Percentiles rank a stretch among this genome's conserved stretches.
These are phyloP conservation scores for Polygonum aviculare DNA, from an alignment of 148 eudicot species.

Conservation along the genomic window DNA sequence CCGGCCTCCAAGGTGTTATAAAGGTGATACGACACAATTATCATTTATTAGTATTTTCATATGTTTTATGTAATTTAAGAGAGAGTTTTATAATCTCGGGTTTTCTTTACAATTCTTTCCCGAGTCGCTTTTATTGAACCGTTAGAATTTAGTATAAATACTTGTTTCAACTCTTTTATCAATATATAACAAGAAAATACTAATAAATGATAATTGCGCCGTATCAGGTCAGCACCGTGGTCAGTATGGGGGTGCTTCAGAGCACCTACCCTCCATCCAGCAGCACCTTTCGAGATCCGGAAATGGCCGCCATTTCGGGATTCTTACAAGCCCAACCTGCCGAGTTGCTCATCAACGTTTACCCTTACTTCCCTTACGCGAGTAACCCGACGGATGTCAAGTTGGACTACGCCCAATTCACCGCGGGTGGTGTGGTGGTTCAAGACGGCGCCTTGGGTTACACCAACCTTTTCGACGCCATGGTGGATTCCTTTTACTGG, in stretches of 20 bases:
- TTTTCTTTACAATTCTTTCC: too few species aligned
- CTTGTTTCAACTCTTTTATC: too few species aligned
- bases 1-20: constrained; percentile 14
- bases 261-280: constrained; percentile 46
- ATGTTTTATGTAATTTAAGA: too few species aligned
- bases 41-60: too few species aligned
- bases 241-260: constrained; percentile 25
- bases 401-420: constrained; percentile 39
- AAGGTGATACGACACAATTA: background rate
- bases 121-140: too few species aligned
- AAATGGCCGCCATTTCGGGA: constrained; percentile 10
- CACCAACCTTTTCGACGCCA: constrained; percentile 36
- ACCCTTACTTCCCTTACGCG: constrained; percentile 45
- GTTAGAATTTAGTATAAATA: too few species aligned
- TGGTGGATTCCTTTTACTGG: constrained; percentile 27
- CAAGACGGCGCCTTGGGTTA: constrained; percentile 26
- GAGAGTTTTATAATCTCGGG: too few species aligned
- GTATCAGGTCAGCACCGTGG: constrained; percentile 28
- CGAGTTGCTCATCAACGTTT: constrained; percentile 37
- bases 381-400: constrained; percentile 16
- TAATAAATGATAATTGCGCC: too few species aligned
- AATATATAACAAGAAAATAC: too few species aligned
- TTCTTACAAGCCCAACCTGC: constrained; percentile 14
- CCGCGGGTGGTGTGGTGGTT: constrained; percentile 8
- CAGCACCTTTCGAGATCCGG: background rate